Conservation (phyloP, 352 stramenopile species). For the Salisapilia sapeloensis region DNA sequence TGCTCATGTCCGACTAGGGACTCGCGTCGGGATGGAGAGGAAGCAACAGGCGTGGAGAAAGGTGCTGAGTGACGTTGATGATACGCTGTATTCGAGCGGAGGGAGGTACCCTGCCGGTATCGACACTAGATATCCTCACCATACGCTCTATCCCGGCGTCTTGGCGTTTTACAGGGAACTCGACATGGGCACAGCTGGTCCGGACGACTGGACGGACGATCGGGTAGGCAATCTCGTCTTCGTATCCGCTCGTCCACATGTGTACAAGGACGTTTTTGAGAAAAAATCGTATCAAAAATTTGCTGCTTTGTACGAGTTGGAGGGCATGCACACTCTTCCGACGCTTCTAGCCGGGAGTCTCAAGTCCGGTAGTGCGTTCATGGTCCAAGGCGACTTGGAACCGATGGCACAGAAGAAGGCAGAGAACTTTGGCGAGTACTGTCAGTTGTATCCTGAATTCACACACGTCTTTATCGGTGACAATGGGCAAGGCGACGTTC, state of each 20-base stretch:
- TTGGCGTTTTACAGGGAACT: slow-evolving; percentile 97
- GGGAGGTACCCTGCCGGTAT: slow-evolving; percentile 92
- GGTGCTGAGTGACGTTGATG: slow-evolving; percentile 96
- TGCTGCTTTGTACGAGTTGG: slow-evolving; percentile 80
- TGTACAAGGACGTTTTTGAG: slow-evolving; percentile 98
- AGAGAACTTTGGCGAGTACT: slow-evolving; percentile 87
- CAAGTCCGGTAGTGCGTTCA: slow-evolving; percentile 86
- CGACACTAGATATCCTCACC: slow-evolving; percentile 85
- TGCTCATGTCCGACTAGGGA: slow-evolving; percentile 86
- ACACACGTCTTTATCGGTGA: slow-evolving; percentile 97
- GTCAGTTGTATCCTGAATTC: slow-evolving; percentile 97
- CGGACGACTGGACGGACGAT: slow-evolving; percentile 79
- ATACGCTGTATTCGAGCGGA: slow-evolving; percentile 93
- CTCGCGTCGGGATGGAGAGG: slow-evolving; percentile 55
- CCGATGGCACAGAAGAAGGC: slow-evolving; percentile 97
- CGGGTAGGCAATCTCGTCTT: slow-evolving; percentile 96
- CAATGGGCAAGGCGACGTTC: slow-evolving; percentile 90
- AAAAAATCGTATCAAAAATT: slow-evolving; percentile 96
- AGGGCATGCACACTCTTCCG: slow-evolving; percentile 91
- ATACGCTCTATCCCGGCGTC: slow-evolving; percentile 93
- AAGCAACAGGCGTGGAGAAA: slow-evolving; percentile 92
- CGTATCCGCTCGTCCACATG: slow-evolving; percentile 93
- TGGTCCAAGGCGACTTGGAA: slow-evolving; percentile 91
- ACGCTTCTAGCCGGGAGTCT: slow-evolving; percentile 92
- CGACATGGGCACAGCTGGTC: slow-evolving; percentile 85